These are phyloP conservation scores for Aspergillus diversus DNA, from an alignment of 495 filamentous ascomycete genomes.

Conservation along the genomic window DNA sequence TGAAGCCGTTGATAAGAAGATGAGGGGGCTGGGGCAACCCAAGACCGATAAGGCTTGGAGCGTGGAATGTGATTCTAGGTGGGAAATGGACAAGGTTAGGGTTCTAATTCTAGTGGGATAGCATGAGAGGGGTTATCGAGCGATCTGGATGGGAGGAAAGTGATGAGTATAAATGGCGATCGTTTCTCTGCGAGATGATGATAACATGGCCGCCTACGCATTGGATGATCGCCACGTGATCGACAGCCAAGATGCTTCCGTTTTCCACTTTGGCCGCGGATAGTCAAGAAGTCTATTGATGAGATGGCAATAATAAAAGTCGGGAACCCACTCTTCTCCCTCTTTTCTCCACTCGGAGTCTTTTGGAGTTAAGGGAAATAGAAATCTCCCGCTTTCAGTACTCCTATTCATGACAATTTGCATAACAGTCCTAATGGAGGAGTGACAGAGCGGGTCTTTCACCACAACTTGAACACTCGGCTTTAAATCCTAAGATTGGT, in stretches of 20 bases:
- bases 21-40: background rate
- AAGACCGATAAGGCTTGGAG: background rate
- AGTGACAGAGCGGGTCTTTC: too few relatives aligned
- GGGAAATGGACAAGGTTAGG: background rate
- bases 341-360: too few relatives aligned
- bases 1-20: background rate
- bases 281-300: background rate
- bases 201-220: background rate
- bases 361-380: too few relatives aligned
- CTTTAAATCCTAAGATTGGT: too few relatives aligned
- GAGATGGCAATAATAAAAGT: too few relatives aligned
- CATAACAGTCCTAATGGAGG: too few relatives aligned
- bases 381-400: too few relatives aligned
- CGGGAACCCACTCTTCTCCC: too few relatives aligned
- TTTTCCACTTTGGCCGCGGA: background rate
- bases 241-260: background rate
- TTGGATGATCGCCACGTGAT: constrained; percentile 20
- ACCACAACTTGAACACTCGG: too few relatives aligned
- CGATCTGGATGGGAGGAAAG: background rate
- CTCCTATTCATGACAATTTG: too few relatives aligned
- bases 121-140: background rate
- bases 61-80: background rate
- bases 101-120: background rate
- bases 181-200: background rate
- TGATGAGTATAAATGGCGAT: background rate